Base-by-base conservation (phyloP, 1,284 basidiomycete genomes). In the Ganoderma lingzhi region DNA sequence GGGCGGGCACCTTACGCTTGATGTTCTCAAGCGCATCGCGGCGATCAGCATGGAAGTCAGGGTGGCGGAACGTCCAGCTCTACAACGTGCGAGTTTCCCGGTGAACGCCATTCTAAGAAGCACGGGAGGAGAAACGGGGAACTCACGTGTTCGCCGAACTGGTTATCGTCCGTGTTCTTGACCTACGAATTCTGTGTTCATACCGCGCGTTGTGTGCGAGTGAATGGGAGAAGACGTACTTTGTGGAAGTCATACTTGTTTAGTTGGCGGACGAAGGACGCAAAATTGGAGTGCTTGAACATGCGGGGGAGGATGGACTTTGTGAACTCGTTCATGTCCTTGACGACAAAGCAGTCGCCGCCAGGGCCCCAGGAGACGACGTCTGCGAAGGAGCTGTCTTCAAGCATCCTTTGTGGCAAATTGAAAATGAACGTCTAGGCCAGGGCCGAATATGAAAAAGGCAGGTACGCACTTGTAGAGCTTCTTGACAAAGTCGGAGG, bases 221-320 rank as follows among this genome's bases (percentile, higher is more conserved):
- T 48, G 51, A 41, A 45, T 9, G 12, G 63, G 15, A 39, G 28
- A 28, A 56, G 64, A 63, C 83, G 76, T 66, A 92, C 94, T 85
- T 98, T 99, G 86, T 97, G 96, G 78, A 98, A 99, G 78, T 98
- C 97, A 79, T 99, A 99, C 84, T 98, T 99, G 88, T 99, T 99
- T 53, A 99, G 85, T 81, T 99, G 97, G 12, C 96, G 88, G 4
- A 97, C 96, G 78, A 97, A 97, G 66, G 89, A 92, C 37, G 96
- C 96, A 81, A 99, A 99, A 78, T 99, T 99, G 19, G 95, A 97
- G 80, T 99, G 97, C 78, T 98, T 95, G 88, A 98, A 99, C 83
- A 98, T 93, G 64, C 94, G 91, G 0, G 97, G 97, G 62, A 98
- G 87, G 76, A 98, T 95, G 62, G 92, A 91, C 79, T 96, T 97